These are phyloP conservation scores for Carex myosuroides DNA, from an alignment of 176 grass and related monocot genomes.

Conservation along the genomic window DNA sequence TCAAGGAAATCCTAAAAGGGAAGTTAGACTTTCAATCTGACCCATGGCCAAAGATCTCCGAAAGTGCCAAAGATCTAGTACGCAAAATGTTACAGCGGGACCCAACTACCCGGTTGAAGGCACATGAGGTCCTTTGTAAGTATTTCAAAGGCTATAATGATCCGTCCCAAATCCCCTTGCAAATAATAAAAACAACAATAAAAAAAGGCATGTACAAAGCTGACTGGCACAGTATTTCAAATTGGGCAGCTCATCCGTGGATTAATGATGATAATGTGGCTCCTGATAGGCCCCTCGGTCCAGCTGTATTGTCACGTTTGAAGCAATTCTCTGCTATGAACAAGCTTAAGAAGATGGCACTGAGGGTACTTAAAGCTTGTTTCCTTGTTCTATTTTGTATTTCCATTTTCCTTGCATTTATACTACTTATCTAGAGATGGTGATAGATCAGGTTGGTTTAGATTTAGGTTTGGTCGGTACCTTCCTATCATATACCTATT, in stretches of 20 bases:
- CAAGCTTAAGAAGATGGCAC: slow-evolving; percentile 99
- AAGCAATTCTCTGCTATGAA: slow-evolving; percentile 98
- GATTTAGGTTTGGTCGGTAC: neutral
- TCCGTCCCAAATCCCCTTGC: neutral
- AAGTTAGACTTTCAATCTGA: slow-evolving; percentile 85
- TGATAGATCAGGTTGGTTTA: neutral
- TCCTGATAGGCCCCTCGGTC: slow-evolving; percentile 93
- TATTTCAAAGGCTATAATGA: slow-evolving; percentile 11
- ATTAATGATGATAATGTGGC: slow-evolving; percentile 95
- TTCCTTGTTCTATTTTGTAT: slow-evolving; percentile 12
- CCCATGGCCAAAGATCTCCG: slow-evolving; percentile 88
- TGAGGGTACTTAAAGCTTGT: slow-evolving; percentile 46
- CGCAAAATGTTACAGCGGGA: slow-evolving; percentile 77
- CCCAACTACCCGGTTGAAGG: slow-evolving; percentile 65
- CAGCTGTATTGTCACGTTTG: slow-evolving; percentile 87
- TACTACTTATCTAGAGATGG: neutral
- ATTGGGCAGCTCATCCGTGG: slow-evolving; percentile 80
- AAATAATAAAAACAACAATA: neutral
- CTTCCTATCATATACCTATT: neutral
- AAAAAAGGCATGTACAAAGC: neutral
- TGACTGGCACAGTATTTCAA: slow-evolving; percentile 2
- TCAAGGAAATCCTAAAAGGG: slow-evolving; percentile 90
- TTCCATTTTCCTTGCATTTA: slow-evolving; percentile 2
- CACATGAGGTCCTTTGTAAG: slow-evolving; percentile 98
- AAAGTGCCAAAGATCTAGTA: slow-evolving; percentile 91